Evolutionary conservation across 176 grass and related monocot species (phyloP).

Genomic region (Raddia distichophylla): DNA sequence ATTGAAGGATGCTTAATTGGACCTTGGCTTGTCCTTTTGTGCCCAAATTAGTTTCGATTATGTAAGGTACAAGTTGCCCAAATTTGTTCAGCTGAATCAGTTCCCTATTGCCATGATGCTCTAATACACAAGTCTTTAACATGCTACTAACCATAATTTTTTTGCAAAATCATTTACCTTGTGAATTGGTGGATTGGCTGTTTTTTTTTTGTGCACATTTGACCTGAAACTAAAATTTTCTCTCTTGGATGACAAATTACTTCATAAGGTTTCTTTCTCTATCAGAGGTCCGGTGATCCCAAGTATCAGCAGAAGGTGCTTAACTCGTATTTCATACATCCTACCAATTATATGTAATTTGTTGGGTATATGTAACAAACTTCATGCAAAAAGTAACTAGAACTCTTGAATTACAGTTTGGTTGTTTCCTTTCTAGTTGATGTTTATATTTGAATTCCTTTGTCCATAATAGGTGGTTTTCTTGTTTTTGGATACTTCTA

Average conservation of each 20-base stretch:
- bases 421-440: background rate
- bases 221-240: conserved; percentile 24
- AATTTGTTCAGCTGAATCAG: background rate
- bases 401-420: background rate
- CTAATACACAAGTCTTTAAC: conserved; percentile 7
- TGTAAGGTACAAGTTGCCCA: too few relatives aligned
- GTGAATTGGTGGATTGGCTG: background rate
- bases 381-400: conserved; percentile 23
- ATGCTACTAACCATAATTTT: background rate
- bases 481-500: conserved; percentile 14
- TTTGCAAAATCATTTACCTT: background rate
- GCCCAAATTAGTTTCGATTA: too few relatives aligned
- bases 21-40: too few relatives aligned
- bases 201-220: background rate
- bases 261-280: conserved; percentile 37
- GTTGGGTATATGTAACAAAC: conserved; percentile 16
- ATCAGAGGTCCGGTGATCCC: conserved; percentile 88
- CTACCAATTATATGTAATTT: conserved; percentile 35
- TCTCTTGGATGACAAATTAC: conserved; percentile 17
- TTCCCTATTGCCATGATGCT: background rate
- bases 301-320: conserved; percentile 88
- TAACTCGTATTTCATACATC: conserved; percentile 34
- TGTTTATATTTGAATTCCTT: conserved; percentile 3
- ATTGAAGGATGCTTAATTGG: too few relatives aligned
- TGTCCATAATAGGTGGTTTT: background rate